Base-by-base conservation (phyloP, 257 asterid species). In the Solanum corneliomulleri region DNA sequence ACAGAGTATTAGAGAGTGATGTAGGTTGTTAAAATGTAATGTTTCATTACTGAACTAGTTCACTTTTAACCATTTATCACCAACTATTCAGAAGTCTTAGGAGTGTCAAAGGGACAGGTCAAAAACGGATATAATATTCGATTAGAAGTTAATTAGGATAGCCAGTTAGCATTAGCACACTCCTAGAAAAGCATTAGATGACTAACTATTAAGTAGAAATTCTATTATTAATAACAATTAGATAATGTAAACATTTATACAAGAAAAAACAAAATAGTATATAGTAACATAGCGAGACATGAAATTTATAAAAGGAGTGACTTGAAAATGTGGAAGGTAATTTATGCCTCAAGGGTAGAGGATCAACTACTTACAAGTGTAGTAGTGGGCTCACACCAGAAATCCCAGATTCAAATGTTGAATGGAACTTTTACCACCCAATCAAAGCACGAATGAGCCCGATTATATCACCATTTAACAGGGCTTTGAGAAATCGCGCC, bases 381-480 rank as follows among this genome's bases (percentile, higher is more conserved):
- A 44, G 42, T 35, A 18, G 58, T 35, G 29, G 49, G 56, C 15
- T 70, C 82, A 71, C 70, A 29, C 47, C 68, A 70, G 81, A 42
- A 70, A 58, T 39, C 37, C 75, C 29, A 77, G 89, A 13, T 66
- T 86, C 85, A 78, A 45, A 66, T 23, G 25, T 83, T 25, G 27
- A 25, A 45, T 31, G 13, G 42, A 70, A 88, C 69, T 71, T 75
- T 83, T 92, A 94, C 95, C 94, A 92, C 42, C 99, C 99, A 39
- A 97, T 41, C 88, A 95, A 82, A 86, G 92, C 95, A 68, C 98
- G 95, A 85, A 95, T 45, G 62, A 94, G 90, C 41, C 91, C 91
- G 15, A 95, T 0, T 86, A 94, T 87, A 88, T 89, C 78, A 29
- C 98, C 98, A 82, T 92, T 92, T 31, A 97, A 47, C 76, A 95